phyloP scores from a whole-genome alignment of 306 rosid genomes.

The Ammopiptanthus mongolicus region DNA sequence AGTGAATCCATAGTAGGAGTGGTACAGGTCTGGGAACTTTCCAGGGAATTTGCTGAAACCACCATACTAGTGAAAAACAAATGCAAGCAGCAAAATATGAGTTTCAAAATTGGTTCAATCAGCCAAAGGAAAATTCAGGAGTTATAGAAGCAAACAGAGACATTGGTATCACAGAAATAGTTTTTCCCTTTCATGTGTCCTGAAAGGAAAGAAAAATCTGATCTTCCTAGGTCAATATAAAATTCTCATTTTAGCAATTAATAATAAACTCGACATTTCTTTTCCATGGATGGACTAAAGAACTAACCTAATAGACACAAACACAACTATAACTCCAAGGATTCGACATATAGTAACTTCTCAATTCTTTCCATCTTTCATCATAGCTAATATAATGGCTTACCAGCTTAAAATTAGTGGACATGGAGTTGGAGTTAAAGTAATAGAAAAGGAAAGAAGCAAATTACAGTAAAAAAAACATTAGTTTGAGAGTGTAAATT shows the following conservation, averaged over 20 bases:
- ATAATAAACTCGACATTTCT: background rate
- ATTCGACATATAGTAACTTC: background rate
- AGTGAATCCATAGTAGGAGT: slow-evolving; percentile 74
- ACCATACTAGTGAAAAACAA: slow-evolving; percentile 59
- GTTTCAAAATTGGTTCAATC: slow-evolving; percentile 3
- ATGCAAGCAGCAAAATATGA: slow-evolving; percentile 19
- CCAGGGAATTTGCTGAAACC: slow-evolving; percentile 86
- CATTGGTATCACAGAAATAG: background rate
- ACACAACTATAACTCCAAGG: background rate
- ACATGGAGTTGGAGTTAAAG: background rate
- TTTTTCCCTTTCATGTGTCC: background rate
- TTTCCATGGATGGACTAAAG: background rate
- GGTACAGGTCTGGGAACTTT: slow-evolving; percentile 67
- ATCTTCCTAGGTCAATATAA: background rate
- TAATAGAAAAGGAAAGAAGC: background rate
- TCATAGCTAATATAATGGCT: background rate
- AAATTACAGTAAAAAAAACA: background rate
- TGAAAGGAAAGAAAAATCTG: background rate
- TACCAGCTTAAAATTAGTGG: background rate
- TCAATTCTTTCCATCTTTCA: background rate
- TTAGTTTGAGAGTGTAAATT: background rate
- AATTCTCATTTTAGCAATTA: background rate
- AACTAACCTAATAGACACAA: background rate
- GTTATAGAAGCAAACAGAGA: background rate
- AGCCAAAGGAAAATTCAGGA: background rate